Conservation (phyloP, 805 yeast species). For the Candida wancherniae region DNA sequence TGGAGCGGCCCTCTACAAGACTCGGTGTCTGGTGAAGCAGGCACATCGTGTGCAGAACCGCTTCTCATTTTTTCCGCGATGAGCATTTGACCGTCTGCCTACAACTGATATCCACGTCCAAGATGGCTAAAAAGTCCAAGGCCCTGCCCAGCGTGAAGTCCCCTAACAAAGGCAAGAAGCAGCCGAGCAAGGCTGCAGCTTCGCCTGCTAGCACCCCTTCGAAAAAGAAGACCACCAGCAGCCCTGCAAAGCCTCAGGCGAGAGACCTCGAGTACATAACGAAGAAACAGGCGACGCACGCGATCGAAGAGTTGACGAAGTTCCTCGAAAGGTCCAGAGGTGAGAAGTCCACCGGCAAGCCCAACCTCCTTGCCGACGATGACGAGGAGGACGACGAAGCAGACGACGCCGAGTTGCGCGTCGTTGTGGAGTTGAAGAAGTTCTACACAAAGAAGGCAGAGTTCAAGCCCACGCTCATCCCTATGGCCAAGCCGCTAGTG, state of each 20-base stretch:
- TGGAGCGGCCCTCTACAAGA: no score
- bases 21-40: no score
- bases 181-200: no score
- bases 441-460: constrained; percentile 56
- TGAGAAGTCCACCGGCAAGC: constrained; percentile 25
- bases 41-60: constrained; percentile 11
- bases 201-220: no score
- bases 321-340: constrained; percentile 39
- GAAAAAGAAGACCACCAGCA: no score
- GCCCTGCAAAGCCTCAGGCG: not conserved
- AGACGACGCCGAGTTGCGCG: constrained; percentile 51
- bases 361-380: constrained; percentile 47
- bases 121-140: constrained; percentile 17
- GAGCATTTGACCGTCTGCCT: constrained; percentile 12
- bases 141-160: constrained; percentile 19
- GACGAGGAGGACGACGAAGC: constrained; percentile 37
- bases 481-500: constrained; percentile 45
- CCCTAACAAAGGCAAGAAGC: no score
- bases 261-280: constrained; percentile 14
- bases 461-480: constrained; percentile 51
- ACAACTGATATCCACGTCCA: no score
- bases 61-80: constrained; percentile 14
- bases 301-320: constrained; percentile 62
- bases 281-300: constrained; percentile 32
- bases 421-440: constrained; percentile 63